Evolutionary conservation across 2,329 filamentous ascomycete genomes (phyloP).

Genomic region (Parascedosporium putredinis): DNA sequence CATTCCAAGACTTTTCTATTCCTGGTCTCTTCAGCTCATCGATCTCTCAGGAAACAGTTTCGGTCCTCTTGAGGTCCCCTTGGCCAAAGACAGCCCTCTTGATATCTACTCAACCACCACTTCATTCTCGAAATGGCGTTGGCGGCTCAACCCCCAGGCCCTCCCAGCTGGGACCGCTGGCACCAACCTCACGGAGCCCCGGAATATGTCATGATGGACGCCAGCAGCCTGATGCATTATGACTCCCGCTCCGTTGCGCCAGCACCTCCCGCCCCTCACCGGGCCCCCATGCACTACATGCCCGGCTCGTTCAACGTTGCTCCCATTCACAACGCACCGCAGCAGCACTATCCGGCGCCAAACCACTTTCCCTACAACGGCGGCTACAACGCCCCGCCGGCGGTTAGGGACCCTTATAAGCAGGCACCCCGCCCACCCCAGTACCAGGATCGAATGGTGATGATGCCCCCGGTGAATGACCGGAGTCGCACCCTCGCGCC

Average conservation of each 20-base stretch:
- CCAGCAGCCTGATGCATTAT: constrained; percentile 37
- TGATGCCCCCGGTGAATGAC: constrained; percentile 6
- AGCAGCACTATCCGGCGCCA: constrained; percentile 31
- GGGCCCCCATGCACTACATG: constrained; percentile 26
- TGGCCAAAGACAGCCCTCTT: too few species aligned
- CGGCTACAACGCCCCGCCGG: constrained; percentile 28
- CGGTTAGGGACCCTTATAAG: constrained; percentile 24
- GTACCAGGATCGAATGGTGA: constrained; percentile 20
- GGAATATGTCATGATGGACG: constrained; percentile 39
- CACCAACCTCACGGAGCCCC: constrained; percentile 29
- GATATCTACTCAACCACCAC: too few species aligned
- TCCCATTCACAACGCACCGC: constrained; percentile 29
- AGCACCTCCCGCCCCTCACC: constrained; percentile 29
- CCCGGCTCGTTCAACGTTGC: constrained; percentile 31
- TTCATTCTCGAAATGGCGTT: constrained; percentile 30
- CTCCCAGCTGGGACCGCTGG: constrained; percentile 46
- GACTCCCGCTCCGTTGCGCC: constrained; percentile 28
- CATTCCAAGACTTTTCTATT: too few species aligned
- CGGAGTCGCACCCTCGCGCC: constrained; percentile 10
- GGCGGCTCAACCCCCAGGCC: constrained; percentile 31
- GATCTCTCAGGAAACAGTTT: too few species aligned
- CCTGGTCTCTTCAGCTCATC: too few species aligned
- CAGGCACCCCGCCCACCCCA: constrained; percentile 14
- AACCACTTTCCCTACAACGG: constrained; percentile 36
- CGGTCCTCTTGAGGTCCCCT: too few species aligned